Conservation (phyloP, 1,284 basidiomycete genomes). For the Kalmanozyma brasiliensis region DNA sequence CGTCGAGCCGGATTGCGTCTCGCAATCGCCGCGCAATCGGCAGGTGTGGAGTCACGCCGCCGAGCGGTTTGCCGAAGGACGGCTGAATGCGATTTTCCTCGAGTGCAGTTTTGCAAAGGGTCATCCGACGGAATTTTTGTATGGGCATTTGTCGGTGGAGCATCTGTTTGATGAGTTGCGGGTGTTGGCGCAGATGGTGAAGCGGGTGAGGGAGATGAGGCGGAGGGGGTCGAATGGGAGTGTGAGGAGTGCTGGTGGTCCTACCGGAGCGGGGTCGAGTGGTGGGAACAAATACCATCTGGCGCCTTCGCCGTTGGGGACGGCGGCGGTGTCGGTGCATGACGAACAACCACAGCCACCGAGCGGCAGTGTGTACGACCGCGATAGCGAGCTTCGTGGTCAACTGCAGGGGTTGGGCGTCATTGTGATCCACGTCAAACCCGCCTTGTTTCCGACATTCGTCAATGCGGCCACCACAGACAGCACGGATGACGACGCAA, state of each 20-base stretch:
- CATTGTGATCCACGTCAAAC: slow-evolving; percentile 62
- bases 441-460: slow-evolving; percentile 56
- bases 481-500: background rate
- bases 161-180: slow-evolving; percentile 60
- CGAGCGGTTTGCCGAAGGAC: slow-evolving; percentile 49
- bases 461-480: slow-evolving; percentile 8
- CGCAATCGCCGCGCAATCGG: slow-evolving; percentile 49
- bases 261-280: too few species aligned
- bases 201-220: slow-evolving; percentile 31
- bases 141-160: slow-evolving; percentile 59
- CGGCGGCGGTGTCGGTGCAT: slow-evolving; percentile 27
- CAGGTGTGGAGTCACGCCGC: slow-evolving; percentile 61
- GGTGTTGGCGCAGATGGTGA: slow-evolving; percentile 53
- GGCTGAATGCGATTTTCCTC: slow-evolving; percentile 58
- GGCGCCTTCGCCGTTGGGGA: slow-evolving; percentile 40
- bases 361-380: slow-evolving; percentile 51
- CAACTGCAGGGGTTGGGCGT: slow-evolving; percentile 50
- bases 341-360: slow-evolving; percentile 16
- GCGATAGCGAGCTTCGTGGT: slow-evolving; percentile 39
- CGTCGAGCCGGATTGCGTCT: slow-evolving; percentile 63
- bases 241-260: slow-evolving; percentile 10
- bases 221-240: slow-evolving; percentile 24
- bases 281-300: slow-evolving; percentile 13
- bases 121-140: slow-evolving; percentile 60
- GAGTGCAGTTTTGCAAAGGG: slow-evolving; percentile 60